Base-by-base conservation (phyloP, 148 eudicot genomes). In the Rhododendron williamsianum region DNA sequence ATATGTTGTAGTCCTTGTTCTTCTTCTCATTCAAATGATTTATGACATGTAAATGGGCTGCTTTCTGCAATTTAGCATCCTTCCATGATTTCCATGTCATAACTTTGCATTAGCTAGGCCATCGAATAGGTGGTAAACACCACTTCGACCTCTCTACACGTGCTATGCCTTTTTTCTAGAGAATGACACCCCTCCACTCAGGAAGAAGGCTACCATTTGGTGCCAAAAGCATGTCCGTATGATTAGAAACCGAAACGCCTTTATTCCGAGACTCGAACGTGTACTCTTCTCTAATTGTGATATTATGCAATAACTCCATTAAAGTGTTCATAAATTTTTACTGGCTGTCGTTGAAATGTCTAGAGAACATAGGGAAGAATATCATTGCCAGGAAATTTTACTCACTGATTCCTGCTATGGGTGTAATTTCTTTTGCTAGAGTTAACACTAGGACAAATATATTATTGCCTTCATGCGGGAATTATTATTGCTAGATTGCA, bases 401-500 rank as follows among this genome's bases (percentile, higher is more conserved):
- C 16, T 54, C 60, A 18, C 67, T 82, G 4, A 9, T 48, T 72
- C 80, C 38, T 7, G 21, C 36, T 30, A 33, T 82, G 35, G 36
- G 38, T 41, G 30, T 21, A 82, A 10, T n/a, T 77, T 85, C 56
- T 43, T 69, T 52, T 72, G 23, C 19, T 19, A 30, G 23, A 65
- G 76, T 76, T n/a, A 16, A 18, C 27, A 56, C 2, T 33, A 74
- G 41, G 41, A 54, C 65, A 76, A 48, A 23, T 60, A 36, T 78
- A 27, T 21, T 13, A 77, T 78, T 43, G 65, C 76, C 11, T 76
- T 76, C 56, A 21, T 72, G 19, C 84, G 87, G 65, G 85, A 83
- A 85, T 67, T 45, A 27, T 87, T 65, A 15, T 81, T 69, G 36
- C 48, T 87, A 97, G 98, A 94, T 97, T 88, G 99, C 99, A 30